Evolutionary conservation across 2,329 filamentous ascomycete genomes (phyloP).

Genomic region (Tolypocladium sp.): DNA sequence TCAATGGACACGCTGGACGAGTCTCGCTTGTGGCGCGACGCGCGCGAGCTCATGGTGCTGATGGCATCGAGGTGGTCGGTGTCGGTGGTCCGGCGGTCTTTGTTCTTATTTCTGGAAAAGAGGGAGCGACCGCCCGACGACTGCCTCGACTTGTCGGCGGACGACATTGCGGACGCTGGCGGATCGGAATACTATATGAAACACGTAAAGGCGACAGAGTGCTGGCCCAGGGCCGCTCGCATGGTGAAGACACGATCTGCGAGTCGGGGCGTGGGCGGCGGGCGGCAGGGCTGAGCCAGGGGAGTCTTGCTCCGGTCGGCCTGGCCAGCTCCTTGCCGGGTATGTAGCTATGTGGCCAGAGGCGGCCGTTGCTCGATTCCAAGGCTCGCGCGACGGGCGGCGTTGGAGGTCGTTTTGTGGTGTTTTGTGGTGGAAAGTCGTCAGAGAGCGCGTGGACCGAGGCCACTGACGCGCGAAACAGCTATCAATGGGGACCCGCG

Average conservation of each 20-base stretch:
- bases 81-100: slow-evolving; percentile 52
- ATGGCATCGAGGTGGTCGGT: slow-evolving; percentile 50
- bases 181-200: slow-evolving; percentile 13
- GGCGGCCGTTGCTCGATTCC: neutral
- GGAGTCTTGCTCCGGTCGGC: neutral
- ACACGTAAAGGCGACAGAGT: slow-evolving; percentile 22
- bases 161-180: slow-evolving; percentile 37
- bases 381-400: neutral
- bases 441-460: neutral
- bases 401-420: neutral
- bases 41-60: slow-evolving; percentile 55
- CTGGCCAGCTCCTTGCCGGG: neutral
- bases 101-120: slow-evolving; percentile 84
- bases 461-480: neutral
- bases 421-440: neutral
- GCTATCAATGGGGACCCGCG: neutral
- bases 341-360: neutral
- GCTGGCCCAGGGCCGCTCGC: slow-evolving; percentile 29
- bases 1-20: slow-evolving; percentile 67
- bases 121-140: slow-evolving; percentile 69
- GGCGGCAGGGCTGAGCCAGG: neutral
- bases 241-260: slow-evolving; percentile 20
- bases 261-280: slow-evolving; percentile 3
- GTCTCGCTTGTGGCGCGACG: slow-evolving; percentile 66
- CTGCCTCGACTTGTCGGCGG: slow-evolving; percentile 71